phyloP scores from a whole-genome alignment of 2,329 filamentous ascomycete species.

The Talaromyces pinophilus region DNA sequence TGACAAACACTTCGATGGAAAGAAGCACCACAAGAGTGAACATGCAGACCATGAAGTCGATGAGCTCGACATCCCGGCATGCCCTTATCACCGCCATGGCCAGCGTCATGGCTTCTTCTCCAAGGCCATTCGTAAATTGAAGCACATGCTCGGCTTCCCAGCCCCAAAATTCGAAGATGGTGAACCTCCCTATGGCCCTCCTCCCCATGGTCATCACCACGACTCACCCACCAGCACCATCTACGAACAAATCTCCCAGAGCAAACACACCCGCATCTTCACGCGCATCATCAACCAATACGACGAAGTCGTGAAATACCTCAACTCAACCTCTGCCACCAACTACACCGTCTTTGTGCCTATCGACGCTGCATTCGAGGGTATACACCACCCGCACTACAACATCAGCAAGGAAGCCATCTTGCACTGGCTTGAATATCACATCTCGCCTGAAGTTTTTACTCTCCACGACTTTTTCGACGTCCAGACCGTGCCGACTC shows the following conservation, averaged over 20 bases:
- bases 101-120: slow-evolving; percentile 11
- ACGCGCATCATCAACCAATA: slow-evolving; percentile 71
- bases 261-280: slow-evolving; percentile 74
- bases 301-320: slow-evolving; percentile 66
- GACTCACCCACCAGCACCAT: slow-evolving; percentile 66
- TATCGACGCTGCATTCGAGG: slow-evolving; percentile 71
- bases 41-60: not conserved
- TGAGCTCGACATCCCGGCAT: not conserved
- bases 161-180: not conserved
- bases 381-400: slow-evolving; percentile 54
- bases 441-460: slow-evolving; percentile 68
- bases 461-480: slow-evolving; percentile 64
- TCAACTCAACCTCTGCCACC: slow-evolving; percentile 65
- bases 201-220: slow-evolving; percentile 28
- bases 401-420: slow-evolving; percentile 71
- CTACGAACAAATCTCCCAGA: slow-evolving; percentile 73
- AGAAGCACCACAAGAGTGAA: not conserved
- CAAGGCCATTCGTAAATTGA: slow-evolving; percentile 12
- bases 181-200: not conserved
- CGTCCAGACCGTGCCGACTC: slow-evolving; percentile 72
- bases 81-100: not conserved
- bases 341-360: slow-evolving; percentile 83
- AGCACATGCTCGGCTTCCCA: slow-evolving; percentile 11
- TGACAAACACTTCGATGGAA: no score
- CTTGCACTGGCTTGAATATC: slow-evolving; percentile 70